Evolutionary conservation across 2,329 filamentous ascomycete species (phyloP).

Genomic region (Mycogone perniciosa): DNA sequence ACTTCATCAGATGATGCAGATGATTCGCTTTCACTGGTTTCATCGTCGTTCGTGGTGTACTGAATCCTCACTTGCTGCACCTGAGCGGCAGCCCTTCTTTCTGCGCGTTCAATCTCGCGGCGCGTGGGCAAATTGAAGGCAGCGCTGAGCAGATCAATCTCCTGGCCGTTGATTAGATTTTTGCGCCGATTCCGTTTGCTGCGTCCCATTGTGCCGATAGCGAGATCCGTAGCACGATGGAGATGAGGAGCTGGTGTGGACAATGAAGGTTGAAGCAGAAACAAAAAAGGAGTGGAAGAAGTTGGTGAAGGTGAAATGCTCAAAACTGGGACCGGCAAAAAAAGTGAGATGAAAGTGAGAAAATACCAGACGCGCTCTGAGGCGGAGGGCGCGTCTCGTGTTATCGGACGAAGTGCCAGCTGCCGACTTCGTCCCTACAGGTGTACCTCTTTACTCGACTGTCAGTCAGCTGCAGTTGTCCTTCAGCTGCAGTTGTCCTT

Average conservation of each 20-base stretch:
- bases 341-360: slow-evolving; percentile 7
- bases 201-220: slow-evolving; percentile 12
- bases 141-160: slow-evolving; percentile 15
- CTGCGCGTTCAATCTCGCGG: slow-evolving; percentile 12
- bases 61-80: background rate
- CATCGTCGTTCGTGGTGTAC: slow-evolving; percentile 12
- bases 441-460: no score
- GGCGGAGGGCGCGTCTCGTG: slow-evolving; percentile 2
- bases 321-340: background rate
- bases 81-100: background rate
- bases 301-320: background rate
- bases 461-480: no score
- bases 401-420: no score
- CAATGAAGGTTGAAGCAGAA: background rate
- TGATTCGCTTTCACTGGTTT: background rate
- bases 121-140: slow-evolving; percentile 18
- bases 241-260: background rate
- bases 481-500: no score
- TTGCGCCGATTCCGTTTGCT: slow-evolving; percentile 11
- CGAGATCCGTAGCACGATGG: background rate
- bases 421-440: no score
- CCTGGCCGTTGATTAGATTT: slow-evolving; percentile 4
- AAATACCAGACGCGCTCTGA: background rate
- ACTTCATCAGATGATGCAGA: background rate
- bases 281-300: background rate